These are phyloP conservation scores for Amanita pseudoporphyria DNA, from an alignment of 768 basidiomycete species.

Conservation along the genomic window DNA sequence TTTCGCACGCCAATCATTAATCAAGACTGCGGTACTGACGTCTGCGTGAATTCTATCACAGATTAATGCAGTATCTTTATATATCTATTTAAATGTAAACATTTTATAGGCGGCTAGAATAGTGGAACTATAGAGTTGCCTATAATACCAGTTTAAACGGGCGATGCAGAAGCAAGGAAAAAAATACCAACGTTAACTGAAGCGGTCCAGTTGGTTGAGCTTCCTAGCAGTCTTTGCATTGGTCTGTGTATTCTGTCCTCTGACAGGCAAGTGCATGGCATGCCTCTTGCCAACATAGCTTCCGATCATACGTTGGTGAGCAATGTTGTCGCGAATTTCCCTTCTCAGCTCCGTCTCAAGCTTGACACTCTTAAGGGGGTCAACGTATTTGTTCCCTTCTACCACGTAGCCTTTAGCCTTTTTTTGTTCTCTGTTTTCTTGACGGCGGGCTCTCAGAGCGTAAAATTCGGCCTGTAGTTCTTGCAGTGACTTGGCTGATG, in stretches of 20 bases:
- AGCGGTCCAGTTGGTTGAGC: constrained; percentile 78
- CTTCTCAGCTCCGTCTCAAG: constrained; percentile 84
- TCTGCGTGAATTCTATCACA: no score
- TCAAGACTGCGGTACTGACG: no score
- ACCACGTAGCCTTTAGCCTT: constrained; percentile 11
- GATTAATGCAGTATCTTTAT: no score
- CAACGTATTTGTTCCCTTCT: constrained; percentile 23
- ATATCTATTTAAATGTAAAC: no score
- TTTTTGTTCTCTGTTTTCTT: constrained; percentile 21
- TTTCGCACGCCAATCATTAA: constrained; percentile 7
- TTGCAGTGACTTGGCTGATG: constrained; percentile 29
- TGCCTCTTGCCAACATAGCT: constrained; percentile 91
- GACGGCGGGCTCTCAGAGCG: constrained; percentile 19
- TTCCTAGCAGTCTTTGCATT: constrained; percentile 88
- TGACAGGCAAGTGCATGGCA: constrained; percentile 86
- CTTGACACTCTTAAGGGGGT: constrained; percentile 65
- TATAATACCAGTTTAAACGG: no score
- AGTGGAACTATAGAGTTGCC: no score
- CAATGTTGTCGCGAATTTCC: constrained; percentile 83
- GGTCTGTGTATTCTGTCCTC: constrained; percentile 87
- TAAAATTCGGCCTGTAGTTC: constrained; percentile 32
- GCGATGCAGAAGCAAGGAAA: no score
- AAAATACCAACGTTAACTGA: constrained; percentile 12
- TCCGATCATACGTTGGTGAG: constrained; percentile 88
- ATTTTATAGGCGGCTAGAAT: no score